phyloP scores from a whole-genome alignment of 495 filamentous ascomycete species.

The Penicillium dipodomyicola region DNA sequence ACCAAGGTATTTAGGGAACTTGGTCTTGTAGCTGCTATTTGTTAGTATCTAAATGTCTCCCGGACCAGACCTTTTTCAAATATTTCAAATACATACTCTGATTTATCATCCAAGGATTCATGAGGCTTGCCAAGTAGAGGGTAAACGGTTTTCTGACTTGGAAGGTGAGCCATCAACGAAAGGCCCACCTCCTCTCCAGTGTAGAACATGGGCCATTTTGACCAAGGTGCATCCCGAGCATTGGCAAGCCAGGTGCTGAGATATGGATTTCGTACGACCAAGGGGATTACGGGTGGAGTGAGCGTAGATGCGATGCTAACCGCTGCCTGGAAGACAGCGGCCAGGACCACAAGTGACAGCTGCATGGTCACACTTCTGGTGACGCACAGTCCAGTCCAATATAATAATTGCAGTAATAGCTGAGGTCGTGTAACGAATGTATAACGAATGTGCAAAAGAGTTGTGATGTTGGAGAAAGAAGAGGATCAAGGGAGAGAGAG shows the following conservation, averaged over 20 bases:
- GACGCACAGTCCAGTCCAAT: background rate
- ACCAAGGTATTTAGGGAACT: conserved; percentile 71
- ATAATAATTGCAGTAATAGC: background rate
- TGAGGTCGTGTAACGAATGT: background rate
- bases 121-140: conserved; percentile 85
- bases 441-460: background rate
- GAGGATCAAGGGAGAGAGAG: conserved; percentile 11
- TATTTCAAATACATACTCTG: conserved; percentile 40
- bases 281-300: conserved; percentile 79
- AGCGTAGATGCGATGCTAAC: conserved; percentile 44
- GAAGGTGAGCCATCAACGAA: conserved; percentile 72
- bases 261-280: conserved; percentile 90
- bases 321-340: conserved; percentile 36
- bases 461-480: background rate
- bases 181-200: conserved; percentile 85
- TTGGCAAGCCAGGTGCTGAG: conserved; percentile 81
- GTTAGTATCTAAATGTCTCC: background rate
- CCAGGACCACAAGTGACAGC: conserved; percentile 34
- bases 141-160: conserved; percentile 69
- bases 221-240: conserved; percentile 82
- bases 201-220: conserved; percentile 93
- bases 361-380: conserved; percentile 31
- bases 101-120: conserved; percentile 60
- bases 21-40: conserved; percentile 56
- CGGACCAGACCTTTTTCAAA: background rate